Base-by-base conservation (phyloP, 352 stramenopile species). In the Thalassiosira hispida region DNA sequence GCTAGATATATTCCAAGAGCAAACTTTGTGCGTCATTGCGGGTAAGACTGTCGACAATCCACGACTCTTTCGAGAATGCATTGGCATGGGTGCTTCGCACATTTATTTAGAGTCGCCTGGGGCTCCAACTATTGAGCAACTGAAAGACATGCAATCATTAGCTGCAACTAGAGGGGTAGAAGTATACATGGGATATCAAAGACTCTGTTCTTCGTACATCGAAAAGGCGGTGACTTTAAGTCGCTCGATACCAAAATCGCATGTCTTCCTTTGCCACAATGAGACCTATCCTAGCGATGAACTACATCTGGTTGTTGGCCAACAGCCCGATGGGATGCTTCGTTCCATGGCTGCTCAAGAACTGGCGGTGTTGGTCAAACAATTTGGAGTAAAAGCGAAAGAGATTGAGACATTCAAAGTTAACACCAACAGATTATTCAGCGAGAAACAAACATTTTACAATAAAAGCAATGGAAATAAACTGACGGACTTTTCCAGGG, bases 51-150 rank as follows among this genome's bases (percentile, higher is more conserved):
- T 52, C 11, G 84, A 90, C 40, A 92, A 91, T 78, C 86, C 84
- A 46, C 46, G 51, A 29, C 73, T 88, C 1, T 83, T 91, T 52
- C 42, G 72, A 52, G 67, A 72, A 29, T 90, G 81, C 65, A 55
- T 92, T 46, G 63, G 47, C 16, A 33, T 85, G 14, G 79, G 76
- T 23, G 74, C 73, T 29, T 75, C 64, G 23, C 46, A 79, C 35
- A 90, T 94, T 59, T 93, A 85, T 72, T 61, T 94, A 7, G 89
- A 94, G 81, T 87, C 90, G 70, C 89, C 89, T 1, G 89, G 89
- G 33, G 87, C 89, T 22, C 79, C 83, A 11, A 87, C 84, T 14
- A 80, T 93, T 9, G 51, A 27, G 0, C 73, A 90, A 62, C 68
- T 92, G 47, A 40, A 81, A 77, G 46, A 68, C 42, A 92, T 92